A percentile compares a stretch with the other conserved stretches of the same genome.
These are phyloP conservation scores for Plasmodium ovale DNA, from an alignment of 169 alveolate species.

Conservation along the genomic window DNA sequence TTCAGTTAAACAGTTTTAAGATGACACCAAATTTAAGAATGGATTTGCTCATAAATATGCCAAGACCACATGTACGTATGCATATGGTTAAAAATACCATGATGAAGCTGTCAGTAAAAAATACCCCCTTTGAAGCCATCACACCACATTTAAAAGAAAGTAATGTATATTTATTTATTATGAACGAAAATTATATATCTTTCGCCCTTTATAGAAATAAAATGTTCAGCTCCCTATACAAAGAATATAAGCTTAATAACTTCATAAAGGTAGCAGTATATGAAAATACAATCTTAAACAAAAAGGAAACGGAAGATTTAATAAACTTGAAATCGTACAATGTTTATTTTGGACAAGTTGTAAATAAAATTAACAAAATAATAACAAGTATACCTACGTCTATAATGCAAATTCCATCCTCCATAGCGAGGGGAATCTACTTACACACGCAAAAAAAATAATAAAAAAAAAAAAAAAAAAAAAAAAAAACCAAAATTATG, in stretches of 20 bases:
- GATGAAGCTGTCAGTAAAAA: conserved; percentile 56
- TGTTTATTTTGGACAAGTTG: conserved; percentile 45
- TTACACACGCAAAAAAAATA: conserved; percentile 36
- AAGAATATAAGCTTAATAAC: conserved; percentile 56
- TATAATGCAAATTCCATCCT: conserved; percentile 57
- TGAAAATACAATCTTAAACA: conserved; percentile 65
- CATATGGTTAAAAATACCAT: conserved; percentile 75
- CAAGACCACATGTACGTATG: conserved; percentile 77
- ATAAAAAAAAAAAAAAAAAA: background rate
- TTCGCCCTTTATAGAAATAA: conserved; percentile 56
- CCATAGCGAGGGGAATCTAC: conserved; percentile 65
- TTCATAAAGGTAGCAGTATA: conserved; percentile 32
- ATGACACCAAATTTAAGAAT: conserved; percentile 72
- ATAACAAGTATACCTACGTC: conserved; percentile 47
- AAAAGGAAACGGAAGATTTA: conserved; percentile 64
- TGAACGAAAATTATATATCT: conserved; percentile 68
- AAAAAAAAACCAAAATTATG: background rate
- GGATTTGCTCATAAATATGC: conserved; percentile 66
- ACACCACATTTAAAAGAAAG: conserved; percentile 64
- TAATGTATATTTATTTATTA: conserved; percentile 56
- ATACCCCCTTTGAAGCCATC: conserved; percentile 73
- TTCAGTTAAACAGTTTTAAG: conserved; percentile 68
- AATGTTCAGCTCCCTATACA: conserved; percentile 46
- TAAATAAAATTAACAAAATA: conserved; percentile 25
- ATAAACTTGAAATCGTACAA: conserved; percentile 48